Conservation (phyloP, 2,329 filamentous ascomycete genomes). For the Macroventuria anomochaeta region DNA sequence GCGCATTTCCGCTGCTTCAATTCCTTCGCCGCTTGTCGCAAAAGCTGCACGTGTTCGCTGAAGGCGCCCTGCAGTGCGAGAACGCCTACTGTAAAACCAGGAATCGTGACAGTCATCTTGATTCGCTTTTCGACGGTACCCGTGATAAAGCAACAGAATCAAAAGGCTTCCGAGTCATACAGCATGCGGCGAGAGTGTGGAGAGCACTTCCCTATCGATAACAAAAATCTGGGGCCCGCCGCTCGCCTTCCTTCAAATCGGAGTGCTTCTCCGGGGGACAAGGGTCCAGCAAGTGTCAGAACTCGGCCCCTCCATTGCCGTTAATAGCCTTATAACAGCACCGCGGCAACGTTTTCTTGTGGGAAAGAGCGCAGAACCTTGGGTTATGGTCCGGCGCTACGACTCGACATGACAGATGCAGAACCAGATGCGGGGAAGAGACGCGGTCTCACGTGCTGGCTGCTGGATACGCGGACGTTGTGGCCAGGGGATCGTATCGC, state of each 20-base stretch:
- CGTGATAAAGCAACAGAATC: not conserved
- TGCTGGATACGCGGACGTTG: conserved; percentile 56
- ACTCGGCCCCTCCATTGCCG: conserved; percentile 24
- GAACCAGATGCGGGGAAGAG: conserved; percentile 13
- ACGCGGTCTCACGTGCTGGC: conserved; percentile 53
- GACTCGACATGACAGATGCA: conserved; percentile 23
- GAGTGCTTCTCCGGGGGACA: conserved; percentile 2
- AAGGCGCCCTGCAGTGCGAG: conserved; percentile 91
- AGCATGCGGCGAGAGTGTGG: conserved; percentile 10
- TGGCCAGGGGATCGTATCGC: conserved; percentile 57
- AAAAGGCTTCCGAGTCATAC: conserved; percentile 10
- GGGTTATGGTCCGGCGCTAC: not conserved
- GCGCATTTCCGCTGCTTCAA: conserved; percentile 44
- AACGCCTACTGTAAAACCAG: conserved; percentile 63
- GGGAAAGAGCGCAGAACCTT: not conserved
- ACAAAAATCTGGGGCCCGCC: conserved; percentile 14
- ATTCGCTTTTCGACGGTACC: not conserved
- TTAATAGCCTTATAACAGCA: conserved; percentile 21
- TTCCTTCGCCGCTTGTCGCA: conserved; percentile 69
- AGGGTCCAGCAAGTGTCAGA: conserved; percentile 7
- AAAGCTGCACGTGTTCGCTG: conserved; percentile 80
- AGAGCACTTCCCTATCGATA: conserved; percentile 10
- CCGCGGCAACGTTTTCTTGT: not conserved
- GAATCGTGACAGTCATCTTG: conserved; percentile 35
- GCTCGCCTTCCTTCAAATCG: conserved; percentile 6